These are phyloP conservation scores for Tilletia caries DNA, from an alignment of 1,284 basidiomycete genomes.

Conservation along the genomic window DNA sequence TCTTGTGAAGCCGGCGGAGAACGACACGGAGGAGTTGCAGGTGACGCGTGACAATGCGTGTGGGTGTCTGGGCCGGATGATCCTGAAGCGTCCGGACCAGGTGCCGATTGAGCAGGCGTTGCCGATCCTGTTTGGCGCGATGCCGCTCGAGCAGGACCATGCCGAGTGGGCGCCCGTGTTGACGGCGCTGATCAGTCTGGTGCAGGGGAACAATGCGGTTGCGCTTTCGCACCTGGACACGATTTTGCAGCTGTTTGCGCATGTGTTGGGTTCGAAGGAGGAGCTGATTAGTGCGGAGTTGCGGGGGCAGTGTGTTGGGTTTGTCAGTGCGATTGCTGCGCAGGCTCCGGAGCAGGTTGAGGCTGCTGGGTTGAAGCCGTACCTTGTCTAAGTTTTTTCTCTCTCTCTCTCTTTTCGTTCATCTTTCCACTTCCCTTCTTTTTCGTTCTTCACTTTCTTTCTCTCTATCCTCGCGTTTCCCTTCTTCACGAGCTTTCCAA, in stretches of 20 bases:
- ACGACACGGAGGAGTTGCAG: conserved; percentile 65
- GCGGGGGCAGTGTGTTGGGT: conserved; percentile 57
- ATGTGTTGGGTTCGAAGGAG: conserved; percentile 64
- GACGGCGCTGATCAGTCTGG: conserved; percentile 82
- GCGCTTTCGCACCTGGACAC: conserved; percentile 73
- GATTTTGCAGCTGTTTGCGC: conserved; percentile 75
- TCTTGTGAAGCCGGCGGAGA: conserved; percentile 65
- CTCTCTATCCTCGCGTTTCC: too few relatives aligned
- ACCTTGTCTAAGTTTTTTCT: conserved; percentile 39
- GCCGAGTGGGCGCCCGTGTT: conserved; percentile 70
- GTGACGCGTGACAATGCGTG: conserved; percentile 95
- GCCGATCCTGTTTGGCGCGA: conserved; percentile 73
- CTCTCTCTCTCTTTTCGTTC: too few relatives aligned
- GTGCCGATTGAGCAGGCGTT: conserved; percentile 84
- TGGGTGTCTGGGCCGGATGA: conserved; percentile 84
- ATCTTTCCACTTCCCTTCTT: neutral
- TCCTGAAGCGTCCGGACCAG: conserved; percentile 74
- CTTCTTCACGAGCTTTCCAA: neutral
- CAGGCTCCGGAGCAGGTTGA: conserved; percentile 72
- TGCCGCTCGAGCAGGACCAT: conserved; percentile 83
- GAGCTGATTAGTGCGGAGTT: conserved; percentile 55
- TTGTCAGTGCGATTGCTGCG: conserved; percentile 71
- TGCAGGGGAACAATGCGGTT: conserved; percentile 68
- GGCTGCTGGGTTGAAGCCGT: conserved; percentile 65
- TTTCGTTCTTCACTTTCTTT: neutral